These are phyloP conservation scores for Westerdykella sp. DNA, from an alignment of 2,329 filamentous ascomycete species.

Conservation along the genomic window DNA sequence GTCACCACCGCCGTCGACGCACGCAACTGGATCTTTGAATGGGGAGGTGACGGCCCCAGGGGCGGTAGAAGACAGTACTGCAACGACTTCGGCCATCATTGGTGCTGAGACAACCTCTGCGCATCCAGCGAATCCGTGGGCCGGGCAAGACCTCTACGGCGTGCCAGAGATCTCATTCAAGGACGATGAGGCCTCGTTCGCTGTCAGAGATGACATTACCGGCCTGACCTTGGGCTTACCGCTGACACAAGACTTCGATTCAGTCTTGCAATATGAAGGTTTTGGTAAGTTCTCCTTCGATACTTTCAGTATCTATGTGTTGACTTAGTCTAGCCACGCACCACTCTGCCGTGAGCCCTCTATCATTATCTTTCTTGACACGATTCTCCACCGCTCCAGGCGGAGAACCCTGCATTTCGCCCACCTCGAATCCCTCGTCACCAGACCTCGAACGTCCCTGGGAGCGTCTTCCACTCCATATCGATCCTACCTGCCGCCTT, in stretches of 20 bases:
- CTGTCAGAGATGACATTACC: slow-evolving; percentile 2
- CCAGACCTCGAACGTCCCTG: neutral
- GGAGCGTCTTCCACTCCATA: slow-evolving; percentile 6
- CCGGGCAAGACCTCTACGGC: neutral
- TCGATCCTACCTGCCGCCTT: slow-evolving; percentile 5
- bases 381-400: neutral
- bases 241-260: neutral
- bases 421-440: neutral
- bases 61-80: too few species aligned
- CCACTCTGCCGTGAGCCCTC: neutral
- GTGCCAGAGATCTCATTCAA: neutral
- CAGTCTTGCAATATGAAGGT: slow-evolving; percentile 2
- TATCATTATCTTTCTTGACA: slow-evolving; percentile 3
- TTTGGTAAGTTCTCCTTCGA: slow-evolving; percentile 1
- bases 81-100: too few species aligned
- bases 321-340: neutral
- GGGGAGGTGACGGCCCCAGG: neutral
- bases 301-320: neutral
- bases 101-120: too few species aligned
- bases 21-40: neutral
- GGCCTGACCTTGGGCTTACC: slow-evolving; percentile 6
- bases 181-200: neutral
- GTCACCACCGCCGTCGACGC: neutral
- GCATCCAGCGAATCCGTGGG: neutral
- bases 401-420: neutral